Conservation (phyloP, 768 basidiomycete species). For the Lepiota venenata region DNA sequence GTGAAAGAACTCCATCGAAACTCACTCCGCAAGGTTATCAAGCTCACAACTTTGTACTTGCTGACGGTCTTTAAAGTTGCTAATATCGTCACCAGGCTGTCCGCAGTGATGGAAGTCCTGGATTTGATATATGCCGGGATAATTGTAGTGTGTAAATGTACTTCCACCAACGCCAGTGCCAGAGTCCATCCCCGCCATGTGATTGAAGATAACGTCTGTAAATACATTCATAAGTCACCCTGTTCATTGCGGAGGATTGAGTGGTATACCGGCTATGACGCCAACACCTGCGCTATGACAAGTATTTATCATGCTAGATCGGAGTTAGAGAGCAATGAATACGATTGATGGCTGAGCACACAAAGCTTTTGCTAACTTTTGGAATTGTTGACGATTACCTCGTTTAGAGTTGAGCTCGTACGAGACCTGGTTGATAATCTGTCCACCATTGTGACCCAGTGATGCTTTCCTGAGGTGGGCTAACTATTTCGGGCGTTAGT, state of each 20-base stretch:
- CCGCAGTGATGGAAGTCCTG: conserved; percentile 67
- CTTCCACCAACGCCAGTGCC: conserved; percentile 50
- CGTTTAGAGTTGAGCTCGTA: conserved; percentile 65
- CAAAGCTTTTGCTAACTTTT: conserved; percentile 22
- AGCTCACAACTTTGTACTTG: conserved; percentile 61
- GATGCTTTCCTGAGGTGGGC: conserved; percentile 57
- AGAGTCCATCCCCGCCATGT: conserved; percentile 52
- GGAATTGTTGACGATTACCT: conserved; percentile 52
- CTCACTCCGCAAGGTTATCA: conserved; percentile 49
- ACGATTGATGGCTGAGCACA: background rate
- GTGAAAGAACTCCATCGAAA: conserved; percentile 2
- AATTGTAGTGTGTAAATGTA: conserved; percentile 49
- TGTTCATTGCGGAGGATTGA: too few relatives aligned
- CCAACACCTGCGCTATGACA: conserved; percentile 58
- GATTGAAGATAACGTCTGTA: conserved; percentile 59
- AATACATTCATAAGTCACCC: background rate
- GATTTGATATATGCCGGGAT: conserved; percentile 45
- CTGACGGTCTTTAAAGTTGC: conserved; percentile 45
- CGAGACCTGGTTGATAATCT: conserved; percentile 67
- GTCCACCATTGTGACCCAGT: conserved; percentile 69
- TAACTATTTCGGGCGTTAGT: conserved; percentile 23
- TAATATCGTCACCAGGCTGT: conserved; percentile 47
- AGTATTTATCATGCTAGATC: conserved; percentile 39
- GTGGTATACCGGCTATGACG: conserved; percentile 43
- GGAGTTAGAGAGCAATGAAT: background rate